Evolutionary conservation across 163 green algal species (phyloP).

Genomic region (Volvox carteri): DNA sequence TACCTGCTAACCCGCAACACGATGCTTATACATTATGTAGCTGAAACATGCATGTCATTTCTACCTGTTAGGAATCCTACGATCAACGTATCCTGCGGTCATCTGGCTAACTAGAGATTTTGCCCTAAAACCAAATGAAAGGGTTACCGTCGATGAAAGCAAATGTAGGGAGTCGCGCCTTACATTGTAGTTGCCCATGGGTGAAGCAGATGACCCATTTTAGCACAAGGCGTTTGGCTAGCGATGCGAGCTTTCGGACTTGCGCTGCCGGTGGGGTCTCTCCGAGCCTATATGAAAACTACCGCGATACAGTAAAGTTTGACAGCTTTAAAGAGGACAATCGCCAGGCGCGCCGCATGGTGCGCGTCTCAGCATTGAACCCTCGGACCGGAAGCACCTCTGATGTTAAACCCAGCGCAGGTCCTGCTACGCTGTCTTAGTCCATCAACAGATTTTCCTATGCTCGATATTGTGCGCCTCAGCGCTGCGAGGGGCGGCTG

Average conservation of each 20-base stretch:
- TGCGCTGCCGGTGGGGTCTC: neutral
- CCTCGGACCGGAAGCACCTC: too few species aligned
- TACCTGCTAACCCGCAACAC: neutral
- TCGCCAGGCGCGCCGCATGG: constrained; percentile 27
- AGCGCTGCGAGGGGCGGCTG: neutral
- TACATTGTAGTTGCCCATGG: neutral
- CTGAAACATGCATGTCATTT: neutral
- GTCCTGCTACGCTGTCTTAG: too few species aligned
- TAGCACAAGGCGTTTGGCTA: neutral
- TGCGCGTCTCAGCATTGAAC: too few species aligned
- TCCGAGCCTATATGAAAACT: constrained; percentile 16
- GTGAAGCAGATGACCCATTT: neutral
- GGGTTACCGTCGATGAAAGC: neutral
- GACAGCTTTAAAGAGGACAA: constrained; percentile 26
- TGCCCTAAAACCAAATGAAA: neutral
- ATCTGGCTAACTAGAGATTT: neutral
- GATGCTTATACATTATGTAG: neutral
- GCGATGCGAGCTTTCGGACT: neutral
- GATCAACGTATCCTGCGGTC: neutral
- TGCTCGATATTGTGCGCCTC: too few species aligned
- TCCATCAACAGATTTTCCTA: too few species aligned
- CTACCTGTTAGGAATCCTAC: neutral
- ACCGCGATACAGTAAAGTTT: neutral
- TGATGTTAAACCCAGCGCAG: too few species aligned
- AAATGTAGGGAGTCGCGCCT: neutral